Base-by-base conservation (phyloP, 2,329 filamentous ascomycete genomes). In the Cucurbitaria berberidis region DNA sequence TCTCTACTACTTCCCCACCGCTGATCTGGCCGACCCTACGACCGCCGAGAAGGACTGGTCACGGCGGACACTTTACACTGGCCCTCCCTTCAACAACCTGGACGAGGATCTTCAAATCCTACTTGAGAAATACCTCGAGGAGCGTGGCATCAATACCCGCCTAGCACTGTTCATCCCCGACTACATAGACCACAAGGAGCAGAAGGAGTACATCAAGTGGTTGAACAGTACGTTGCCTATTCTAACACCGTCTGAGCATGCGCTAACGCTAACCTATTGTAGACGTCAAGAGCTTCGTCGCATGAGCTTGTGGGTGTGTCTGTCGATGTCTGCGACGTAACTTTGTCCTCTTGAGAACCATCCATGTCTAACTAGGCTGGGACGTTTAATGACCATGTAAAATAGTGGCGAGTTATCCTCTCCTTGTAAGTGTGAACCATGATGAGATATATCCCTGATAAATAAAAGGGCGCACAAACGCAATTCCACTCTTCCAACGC, bases 111-210 rank as follows among this genome's bases (percentile, higher is more conserved):
- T 99, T 39, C 93, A 98, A 82, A 84, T 91, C 48, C 84, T 96
- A 67, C 83, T 98, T 74, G 93, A 98, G 84, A 86, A 89, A 67
- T 99, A 93, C 81, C 85, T 99, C 60, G 92, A 96, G 77, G 95
- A 97, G 84, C 86, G 95, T 67, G 95, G 93, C 61, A 86, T 99
- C 78, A 91, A 93, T 70, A 87, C 89, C 67, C 85, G 88, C 53
- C 84, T 99, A 67, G 93, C 93, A 48, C 80, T 93, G 64, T 97
- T 98, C 77, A 88, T 96, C 39, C 91, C 93, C 32, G 93, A 98
- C 76, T 99, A 96, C 80, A 93, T 98, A 72, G 92, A 98, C 74
- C 86, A 90, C 79, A 99, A 99, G 88, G 95, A 99, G 86, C 93
- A 98, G 86, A 89, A 87, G 80, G 95, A 99, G 84, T 99, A 99